Percentiles rank a stretch among this genome's conserved stretches.
These are phyloP conservation scores for Agrocybe pediades DNA, from an alignment of 768 basidiomycete species.

Conservation along the genomic window DNA sequence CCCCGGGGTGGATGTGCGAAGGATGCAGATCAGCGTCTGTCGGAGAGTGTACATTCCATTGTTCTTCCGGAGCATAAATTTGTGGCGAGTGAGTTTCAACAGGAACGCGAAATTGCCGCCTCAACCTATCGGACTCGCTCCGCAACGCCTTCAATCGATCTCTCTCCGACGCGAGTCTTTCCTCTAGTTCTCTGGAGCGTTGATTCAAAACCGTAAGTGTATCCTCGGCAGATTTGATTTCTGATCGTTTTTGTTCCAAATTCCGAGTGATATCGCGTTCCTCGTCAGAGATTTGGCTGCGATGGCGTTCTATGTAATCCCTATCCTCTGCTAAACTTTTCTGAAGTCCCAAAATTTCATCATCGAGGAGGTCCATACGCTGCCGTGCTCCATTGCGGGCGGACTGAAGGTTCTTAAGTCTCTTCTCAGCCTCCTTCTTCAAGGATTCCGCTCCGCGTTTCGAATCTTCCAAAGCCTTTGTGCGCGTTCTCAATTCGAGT, in stretches of 20 bases:
- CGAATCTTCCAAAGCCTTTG: conserved; percentile 84
- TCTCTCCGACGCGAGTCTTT: conserved; percentile 63
- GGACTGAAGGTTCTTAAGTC: conserved; percentile 68
- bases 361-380: conserved; percentile 59
- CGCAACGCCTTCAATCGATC: conserved; percentile 58
- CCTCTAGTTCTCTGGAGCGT: conserved; percentile 75
- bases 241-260: conserved; percentile 58
- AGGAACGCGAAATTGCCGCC: conserved; percentile 38
- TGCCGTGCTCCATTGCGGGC: conserved; percentile 63
- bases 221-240: conserved; percentile 69
- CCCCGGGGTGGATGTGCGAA: not conserved
- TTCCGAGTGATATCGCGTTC: conserved; percentile 56
- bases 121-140: conserved; percentile 55
- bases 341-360: conserved; percentile 59
- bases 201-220: conserved; percentile 60
- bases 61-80: conserved; percentile 7
- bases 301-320: conserved; percentile 47
- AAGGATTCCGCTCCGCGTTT: conserved; percentile 80
- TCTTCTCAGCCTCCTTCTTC: conserved; percentile 88
- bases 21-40: conserved; percentile 10
- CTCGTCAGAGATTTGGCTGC: conserved; percentile 44
- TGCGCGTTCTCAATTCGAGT: conserved; percentile 77
- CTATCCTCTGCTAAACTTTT: conserved; percentile 58
- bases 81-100: conserved; percentile 15
- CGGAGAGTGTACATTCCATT: conserved; percentile 9